Evolutionary conservation across 768 basidiomycete species (phyloP).

Genomic region (Pleurotus citrinopileatus): DNA sequence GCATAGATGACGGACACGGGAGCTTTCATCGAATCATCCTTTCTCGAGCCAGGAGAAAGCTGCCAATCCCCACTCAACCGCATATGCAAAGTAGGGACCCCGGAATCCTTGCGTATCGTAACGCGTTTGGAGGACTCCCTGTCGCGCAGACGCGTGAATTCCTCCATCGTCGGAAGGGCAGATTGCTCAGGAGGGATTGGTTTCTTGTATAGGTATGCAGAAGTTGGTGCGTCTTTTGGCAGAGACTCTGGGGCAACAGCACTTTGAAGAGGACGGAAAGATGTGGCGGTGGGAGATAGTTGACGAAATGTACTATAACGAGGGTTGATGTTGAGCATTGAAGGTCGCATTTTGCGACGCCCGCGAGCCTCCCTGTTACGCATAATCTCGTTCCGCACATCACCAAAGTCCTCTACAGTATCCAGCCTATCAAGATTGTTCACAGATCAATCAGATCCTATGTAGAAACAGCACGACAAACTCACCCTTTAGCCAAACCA

Average conservation of each 20-base stretch:
- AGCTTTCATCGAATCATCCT: conserved; percentile 13
- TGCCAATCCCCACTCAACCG: conserved; percentile 51
- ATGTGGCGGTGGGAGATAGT: conserved; percentile 42
- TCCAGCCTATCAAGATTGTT: conserved; percentile 40
- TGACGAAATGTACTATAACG: conserved; percentile 52
- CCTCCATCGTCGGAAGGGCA: conserved; percentile 8
- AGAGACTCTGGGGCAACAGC: conserved; percentile 19
- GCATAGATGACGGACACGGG: background rate
- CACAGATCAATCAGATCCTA: background rate
- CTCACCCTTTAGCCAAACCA: conserved; percentile 66
- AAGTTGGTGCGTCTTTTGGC: conserved; percentile 21
- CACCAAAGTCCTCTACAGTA: conserved; percentile 47
- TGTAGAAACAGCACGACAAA: background rate
- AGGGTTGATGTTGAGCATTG: conserved; percentile 51
- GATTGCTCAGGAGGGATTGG: conserved; percentile 12
- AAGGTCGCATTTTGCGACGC: background rate
- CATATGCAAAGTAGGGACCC: conserved; percentile 48
- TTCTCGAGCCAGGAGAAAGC: conserved; percentile 28
- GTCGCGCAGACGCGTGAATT: conserved; percentile 21
- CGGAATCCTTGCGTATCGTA: conserved; percentile 43
- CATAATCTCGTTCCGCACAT: conserved; percentile 38
- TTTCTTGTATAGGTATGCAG: conserved; percentile 13
- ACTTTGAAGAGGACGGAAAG: conserved; percentile 27
- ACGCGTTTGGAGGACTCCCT: conserved; percentile 37
- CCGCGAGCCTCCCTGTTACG: background rate